Conservation (phyloP, 2,329 filamentous ascomycete genomes). For the Penicillium paneum region DNA sequence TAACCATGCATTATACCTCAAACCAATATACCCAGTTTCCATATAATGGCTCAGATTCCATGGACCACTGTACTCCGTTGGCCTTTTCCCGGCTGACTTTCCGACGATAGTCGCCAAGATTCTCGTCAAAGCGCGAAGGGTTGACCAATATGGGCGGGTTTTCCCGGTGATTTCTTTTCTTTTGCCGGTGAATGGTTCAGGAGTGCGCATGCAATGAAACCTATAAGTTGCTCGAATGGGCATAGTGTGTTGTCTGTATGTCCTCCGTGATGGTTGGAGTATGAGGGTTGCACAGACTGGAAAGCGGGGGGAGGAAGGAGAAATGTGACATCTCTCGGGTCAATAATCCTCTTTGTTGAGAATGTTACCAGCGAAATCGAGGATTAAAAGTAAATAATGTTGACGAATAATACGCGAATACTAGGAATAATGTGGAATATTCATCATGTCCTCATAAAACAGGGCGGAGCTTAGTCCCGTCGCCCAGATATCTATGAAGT, state of each 20-base stretch:
- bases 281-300: conserved; percentile 1
- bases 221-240: neutral
- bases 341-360: neutral
- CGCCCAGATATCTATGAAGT: conserved; percentile 22
- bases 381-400: neutral
- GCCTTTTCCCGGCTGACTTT: conserved; percentile 5
- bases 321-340: neutral
- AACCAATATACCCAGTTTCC: neutral
- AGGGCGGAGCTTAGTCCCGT: conserved; percentile 25
- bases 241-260: neutral
- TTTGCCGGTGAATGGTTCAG: conserved; percentile 13
- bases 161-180: conserved; percentile 3
- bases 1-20: neutral
- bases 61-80: conserved; percentile 22
- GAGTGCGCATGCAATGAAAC: neutral
- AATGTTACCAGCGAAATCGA: neutral
- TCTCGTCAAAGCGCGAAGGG: conserved; percentile 7
- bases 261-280: neutral
- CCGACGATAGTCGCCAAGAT: conserved; percentile 2
- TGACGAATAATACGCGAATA: neutral
- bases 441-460: conserved; percentile 18
- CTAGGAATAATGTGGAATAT: neutral
- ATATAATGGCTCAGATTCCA: neutral
- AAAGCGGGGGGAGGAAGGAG: neutral
- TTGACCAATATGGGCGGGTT: conserved; percentile 6